These are phyloP conservation scores for Fusarium staphyleae DNA, from an alignment of 2,329 filamentous ascomycete species.

Conservation along the genomic window DNA sequence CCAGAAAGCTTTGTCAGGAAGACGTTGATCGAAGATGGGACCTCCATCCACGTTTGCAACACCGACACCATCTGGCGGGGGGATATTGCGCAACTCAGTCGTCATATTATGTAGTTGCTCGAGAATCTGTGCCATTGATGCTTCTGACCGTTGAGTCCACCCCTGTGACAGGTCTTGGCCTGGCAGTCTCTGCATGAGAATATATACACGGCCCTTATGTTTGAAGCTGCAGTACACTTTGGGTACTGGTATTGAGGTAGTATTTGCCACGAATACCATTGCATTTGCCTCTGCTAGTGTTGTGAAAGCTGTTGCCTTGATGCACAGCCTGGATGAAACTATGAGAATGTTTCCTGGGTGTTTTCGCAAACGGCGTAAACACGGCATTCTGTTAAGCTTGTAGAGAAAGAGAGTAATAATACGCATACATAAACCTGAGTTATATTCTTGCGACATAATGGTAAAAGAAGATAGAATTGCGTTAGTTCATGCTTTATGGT, in stretches of 20 bases:
- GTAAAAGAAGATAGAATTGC: no score
- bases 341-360: conserved; percentile 25
- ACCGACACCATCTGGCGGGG: conserved; percentile 1
- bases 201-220: background rate
- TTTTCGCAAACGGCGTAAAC: no score
- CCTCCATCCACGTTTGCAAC: conserved; percentile 33
- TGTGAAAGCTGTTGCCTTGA: background rate
- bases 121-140: conserved; percentile 1
- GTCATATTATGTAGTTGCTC: background rate
- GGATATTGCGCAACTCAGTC: conserved; percentile 28
- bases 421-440: no score
- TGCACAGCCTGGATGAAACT: background rate
- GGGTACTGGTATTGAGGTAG: conserved; percentile 15
- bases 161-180: background rate
- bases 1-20: conserved; percentile 27
- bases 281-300: conserved; percentile 20
- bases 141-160: background rate
- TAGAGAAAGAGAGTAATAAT: no score
- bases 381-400: no score
- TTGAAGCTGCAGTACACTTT: conserved; percentile 13
- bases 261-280: no score
- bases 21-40: conserved; percentile 35
- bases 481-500: no score
- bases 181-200: background rate
- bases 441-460: no score